Conservation (phyloP, 257 asterid species). For the Vinca minor region DNA sequence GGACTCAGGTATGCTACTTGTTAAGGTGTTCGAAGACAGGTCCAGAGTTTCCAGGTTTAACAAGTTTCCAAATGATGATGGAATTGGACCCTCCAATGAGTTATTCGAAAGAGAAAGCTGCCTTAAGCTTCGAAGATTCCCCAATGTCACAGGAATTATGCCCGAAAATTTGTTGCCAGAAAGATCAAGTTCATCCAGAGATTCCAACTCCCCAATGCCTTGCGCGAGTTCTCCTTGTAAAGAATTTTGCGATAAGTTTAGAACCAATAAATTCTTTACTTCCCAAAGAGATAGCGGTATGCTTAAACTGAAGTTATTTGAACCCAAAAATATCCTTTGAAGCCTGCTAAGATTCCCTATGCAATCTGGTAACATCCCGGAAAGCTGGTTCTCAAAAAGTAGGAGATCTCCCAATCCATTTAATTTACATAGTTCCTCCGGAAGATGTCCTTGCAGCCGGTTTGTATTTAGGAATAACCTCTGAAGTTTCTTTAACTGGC, state of each 20-base stretch:
- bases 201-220: conserved; percentile 23
- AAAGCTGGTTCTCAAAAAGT: conserved; percentile 13
- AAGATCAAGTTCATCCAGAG: conserved; percentile 23
- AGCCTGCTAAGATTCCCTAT: conserved; percentile 12
- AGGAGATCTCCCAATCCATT: conserved; percentile 7
- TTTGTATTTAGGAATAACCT: conserved; percentile 2
- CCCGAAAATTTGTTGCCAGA: conserved; percentile 28
- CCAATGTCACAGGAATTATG: conserved; percentile 27
- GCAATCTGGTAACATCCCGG: conserved; percentile 24
- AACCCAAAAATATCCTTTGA: background rate
- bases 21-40: background rate
- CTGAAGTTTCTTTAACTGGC: conserved; percentile 6
- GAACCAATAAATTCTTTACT: conserved; percentile 17
- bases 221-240: conserved; percentile 29
- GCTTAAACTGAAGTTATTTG: conserved; percentile 16
- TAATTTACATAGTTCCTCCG: conserved; percentile 16
- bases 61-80: conserved; percentile 17
- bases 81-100: conserved; percentile 31
- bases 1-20: conserved; percentile 1
- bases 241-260: conserved; percentile 26
- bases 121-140: conserved; percentile 18
- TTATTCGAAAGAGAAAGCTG: conserved; percentile 28
- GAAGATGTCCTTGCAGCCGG: conserved; percentile 15
- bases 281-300: conserved; percentile 33
- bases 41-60: conserved; percentile 8